A percentile compares a stretch with the other conserved stretches of the same genome.
phyloP scores from a whole-genome alignment of 129 eudicot species.

The Lactuca saligna region DNA sequence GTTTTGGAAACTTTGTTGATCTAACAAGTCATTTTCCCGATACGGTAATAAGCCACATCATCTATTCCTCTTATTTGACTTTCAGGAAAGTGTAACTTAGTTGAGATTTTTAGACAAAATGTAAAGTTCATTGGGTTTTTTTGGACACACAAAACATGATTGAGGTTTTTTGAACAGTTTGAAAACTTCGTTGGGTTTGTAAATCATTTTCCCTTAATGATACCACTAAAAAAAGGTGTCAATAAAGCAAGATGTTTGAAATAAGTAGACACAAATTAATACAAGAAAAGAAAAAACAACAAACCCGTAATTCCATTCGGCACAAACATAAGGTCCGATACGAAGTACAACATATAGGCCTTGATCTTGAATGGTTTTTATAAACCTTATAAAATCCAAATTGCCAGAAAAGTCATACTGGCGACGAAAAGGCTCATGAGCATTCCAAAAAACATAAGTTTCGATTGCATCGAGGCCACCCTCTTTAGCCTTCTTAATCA shows the following conservation, averaged over 20 bases:
- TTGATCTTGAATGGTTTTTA: constrained; percentile 51
- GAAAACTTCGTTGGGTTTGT: no score
- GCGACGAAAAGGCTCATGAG: constrained; percentile 62
- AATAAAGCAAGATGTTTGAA: background rate
- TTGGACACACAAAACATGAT: no score
- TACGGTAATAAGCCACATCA: no score
- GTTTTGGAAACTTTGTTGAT: no score
- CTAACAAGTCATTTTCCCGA: no score
- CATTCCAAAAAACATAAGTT: constrained; percentile 75
- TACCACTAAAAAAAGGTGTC: no score
- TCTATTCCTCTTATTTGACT: no score
- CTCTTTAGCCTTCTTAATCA: constrained; percentile 60
- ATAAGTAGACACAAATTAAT: background rate
- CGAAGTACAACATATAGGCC: constrained; percentile 63
- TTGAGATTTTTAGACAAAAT: no score
- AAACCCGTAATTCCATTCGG: constrained; percentile 86
- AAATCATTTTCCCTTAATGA: no score
- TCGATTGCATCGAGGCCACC: constrained; percentile 66
- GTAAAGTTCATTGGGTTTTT: no score
- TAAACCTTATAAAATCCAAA: constrained; percentile 58
- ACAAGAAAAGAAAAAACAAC: background rate
- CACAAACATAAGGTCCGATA: constrained; percentile 81
- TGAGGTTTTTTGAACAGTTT: no score
- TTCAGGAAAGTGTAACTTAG: no score
- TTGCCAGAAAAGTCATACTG: constrained; percentile 58